Base-by-base conservation (phyloP, 2,329 filamentous ascomycete species). In the Fusarium hostae region DNA sequence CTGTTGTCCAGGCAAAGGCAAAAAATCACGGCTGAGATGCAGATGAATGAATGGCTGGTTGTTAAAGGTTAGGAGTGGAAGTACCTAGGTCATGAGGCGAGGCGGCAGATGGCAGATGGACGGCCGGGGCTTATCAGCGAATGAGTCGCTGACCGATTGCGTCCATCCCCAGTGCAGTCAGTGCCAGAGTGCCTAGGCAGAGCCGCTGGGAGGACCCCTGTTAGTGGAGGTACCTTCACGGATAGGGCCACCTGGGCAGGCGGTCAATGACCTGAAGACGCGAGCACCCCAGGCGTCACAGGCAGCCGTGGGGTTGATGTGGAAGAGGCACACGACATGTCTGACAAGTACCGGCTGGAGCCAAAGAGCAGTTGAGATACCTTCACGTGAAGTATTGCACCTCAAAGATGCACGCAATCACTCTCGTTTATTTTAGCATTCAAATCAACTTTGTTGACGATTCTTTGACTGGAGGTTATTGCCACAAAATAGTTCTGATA, bases 71-170 rank as follows among this genome's bases (percentile, higher is more conserved):
- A 50, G 56, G 40, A 59, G 48, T 26, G 34, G 59, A 66, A 45
- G 61, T 66, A 66, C 40, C 60, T 65, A 57, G 75, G 75, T 77
- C 75, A 77, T 77, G 75, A 77, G 75, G 75, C 73, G 64, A 73
- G 70, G 63, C 67, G 65, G 63, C 69, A 73, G 61, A 73, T 65
- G 72, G 72, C 61, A 71, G 60, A 73, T 59, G 64, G 61, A 74
- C 60, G 71, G n/a, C 47, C n/a, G 47, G 75, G 74, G 71, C 74
- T 75, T 76, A 76, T 76, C 74, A 70, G 60, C 65, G 72, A 64
- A 59, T 76, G 73, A 66, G 68, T 72, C 70, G 72, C 74, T 76
- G 74, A 75, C 74, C 67, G 74, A 74, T 64, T 69, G 70, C 57
- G 73, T 70, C 68, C 63, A 61, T 61, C 13, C 39, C 67, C 32